Conservation (phyloP, 1,284 basidiomycete species). For the Trametes pubescens region DNA sequence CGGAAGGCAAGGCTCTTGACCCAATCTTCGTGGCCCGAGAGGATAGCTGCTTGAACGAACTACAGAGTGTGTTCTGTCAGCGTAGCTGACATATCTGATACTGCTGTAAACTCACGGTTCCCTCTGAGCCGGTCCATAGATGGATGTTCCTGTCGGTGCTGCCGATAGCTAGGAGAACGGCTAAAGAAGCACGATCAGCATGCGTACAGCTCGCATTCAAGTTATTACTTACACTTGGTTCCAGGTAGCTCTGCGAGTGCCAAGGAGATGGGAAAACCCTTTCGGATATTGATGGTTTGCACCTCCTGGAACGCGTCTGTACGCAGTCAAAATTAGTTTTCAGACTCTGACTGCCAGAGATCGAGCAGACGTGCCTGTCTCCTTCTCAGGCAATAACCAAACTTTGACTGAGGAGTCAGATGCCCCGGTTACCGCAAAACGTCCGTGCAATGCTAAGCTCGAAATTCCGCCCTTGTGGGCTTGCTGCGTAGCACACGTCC, state of each 20-base stretch:
- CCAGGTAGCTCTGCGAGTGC: slow-evolving; percentile 70
- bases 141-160: slow-evolving; percentile 81
- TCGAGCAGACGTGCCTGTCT: slow-evolving; percentile 41
- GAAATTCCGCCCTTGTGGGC: slow-evolving; percentile 80
- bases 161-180: slow-evolving; percentile 76
- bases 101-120: slow-evolving; percentile 49
- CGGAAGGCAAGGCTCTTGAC: slow-evolving; percentile 82
- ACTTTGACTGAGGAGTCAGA: slow-evolving; percentile 82
- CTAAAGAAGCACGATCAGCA: slow-evolving; percentile 48
- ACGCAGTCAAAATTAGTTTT: not conserved
- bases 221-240: slow-evolving; percentile 59
- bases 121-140: slow-evolving; percentile 76
- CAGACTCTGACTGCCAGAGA: not conserved
- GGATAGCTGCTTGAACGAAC: slow-evolving; percentile 64
- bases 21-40: slow-evolving; percentile 96
- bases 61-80: slow-evolving; percentile 36
- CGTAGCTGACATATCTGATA: not conserved
- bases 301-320: slow-evolving; percentile 54
- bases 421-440: slow-evolving; percentile 74
- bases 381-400: slow-evolving; percentile 58
- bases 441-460: slow-evolving; percentile 57
- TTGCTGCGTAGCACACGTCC: slow-evolving; percentile 47
- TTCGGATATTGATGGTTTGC: slow-evolving; percentile 73
- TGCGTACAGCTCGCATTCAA: not conserved
- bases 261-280: slow-evolving; percentile 79